Base-by-base conservation (phyloP, 2,329 filamentous ascomycete genomes). In the Verticillium klebahnii region DNA sequence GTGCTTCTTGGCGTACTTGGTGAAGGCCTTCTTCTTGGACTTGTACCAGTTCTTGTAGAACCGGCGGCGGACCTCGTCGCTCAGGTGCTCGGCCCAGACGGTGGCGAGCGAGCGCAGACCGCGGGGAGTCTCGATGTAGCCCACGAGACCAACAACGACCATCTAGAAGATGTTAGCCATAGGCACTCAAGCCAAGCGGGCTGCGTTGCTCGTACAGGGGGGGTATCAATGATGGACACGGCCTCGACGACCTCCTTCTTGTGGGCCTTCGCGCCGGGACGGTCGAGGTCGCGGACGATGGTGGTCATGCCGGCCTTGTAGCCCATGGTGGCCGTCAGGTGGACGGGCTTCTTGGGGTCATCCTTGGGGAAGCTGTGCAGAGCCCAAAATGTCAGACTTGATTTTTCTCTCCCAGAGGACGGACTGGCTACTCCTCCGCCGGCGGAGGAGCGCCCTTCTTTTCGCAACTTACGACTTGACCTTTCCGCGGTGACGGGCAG, bases 1-100 rank as follows among this genome's bases (percentile, higher is more conserved):
- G 90, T 98, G 92, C 89, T 96, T 94, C 92, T 98, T 99, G 86
- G 95, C 92, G 85, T 99, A 99, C 88, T 96, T 97, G 88, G 95
- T 99, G 87, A 99, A 99, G 67, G 95, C 95, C 94, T 99, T 99
- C 92, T 97, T 98, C 93, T 99, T 99, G 88, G 89, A 93, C 91
- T 97, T 97, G 91, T 99, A 99, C 95, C 95, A 99, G 91, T 99
- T 99, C 93, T 98, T 98, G 92, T 99, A 99, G 92, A 99, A 99
- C 79, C 95, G 92, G 77, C 95, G 92, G 90, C 97, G 97, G 82
- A 99, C 79, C 85, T 98, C 95, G 82, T 99, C 95, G 83, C 91
- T 92, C 82, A 99, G 83, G 82, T 99, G 95, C 89, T 98, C 95
- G 77, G 95, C 95, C 95, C 95, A 99, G 80, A 99, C 92, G 78